Evolutionary conservation across 208 protist species (phyloP).

Genomic region (Leishmania gerbilli): DNA sequence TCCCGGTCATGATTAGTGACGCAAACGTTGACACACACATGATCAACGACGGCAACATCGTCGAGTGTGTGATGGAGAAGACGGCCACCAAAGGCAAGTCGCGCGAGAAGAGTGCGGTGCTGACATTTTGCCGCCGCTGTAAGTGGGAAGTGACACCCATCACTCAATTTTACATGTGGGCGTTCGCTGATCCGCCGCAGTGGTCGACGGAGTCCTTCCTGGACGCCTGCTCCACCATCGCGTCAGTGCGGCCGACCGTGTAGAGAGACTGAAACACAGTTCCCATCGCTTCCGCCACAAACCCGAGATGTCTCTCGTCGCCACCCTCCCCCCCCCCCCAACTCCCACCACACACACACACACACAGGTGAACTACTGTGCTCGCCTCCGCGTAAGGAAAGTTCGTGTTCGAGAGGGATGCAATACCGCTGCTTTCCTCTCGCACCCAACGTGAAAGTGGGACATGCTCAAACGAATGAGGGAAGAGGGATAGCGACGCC

Average conservation of each 20-base stretch:
- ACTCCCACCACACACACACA: neutral
- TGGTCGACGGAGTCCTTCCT: constrained; percentile 62
- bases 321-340: neutral
- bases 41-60: constrained; percentile 90
- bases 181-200: constrained; percentile 45
- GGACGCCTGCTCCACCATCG: constrained; percentile 55
- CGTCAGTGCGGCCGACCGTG: constrained; percentile 21
- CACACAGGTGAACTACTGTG: too few relatives aligned
- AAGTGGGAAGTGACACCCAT: constrained; percentile 73
- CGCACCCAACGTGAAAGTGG: neutral
- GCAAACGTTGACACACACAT: constrained; percentile 47
- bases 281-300: neutral
- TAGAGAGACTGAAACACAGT: neutral
- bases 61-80: constrained; percentile 67
- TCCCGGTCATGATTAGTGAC: constrained; percentile 62
- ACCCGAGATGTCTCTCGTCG: neutral
- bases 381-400: neutral
- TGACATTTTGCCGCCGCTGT: constrained; percentile 68
- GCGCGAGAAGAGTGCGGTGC: constrained; percentile 35
- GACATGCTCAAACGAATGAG: neutral
- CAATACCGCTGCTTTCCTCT: neutral
- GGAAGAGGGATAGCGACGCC: neutral
- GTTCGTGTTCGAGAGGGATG: neutral
- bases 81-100: constrained; percentile 33
- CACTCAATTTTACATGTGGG: constrained; percentile 61